phyloP scores from a whole-genome alignment of 2,329 filamentous ascomycete genomes.

The Monilinia vaccinii-corymbosi region DNA sequence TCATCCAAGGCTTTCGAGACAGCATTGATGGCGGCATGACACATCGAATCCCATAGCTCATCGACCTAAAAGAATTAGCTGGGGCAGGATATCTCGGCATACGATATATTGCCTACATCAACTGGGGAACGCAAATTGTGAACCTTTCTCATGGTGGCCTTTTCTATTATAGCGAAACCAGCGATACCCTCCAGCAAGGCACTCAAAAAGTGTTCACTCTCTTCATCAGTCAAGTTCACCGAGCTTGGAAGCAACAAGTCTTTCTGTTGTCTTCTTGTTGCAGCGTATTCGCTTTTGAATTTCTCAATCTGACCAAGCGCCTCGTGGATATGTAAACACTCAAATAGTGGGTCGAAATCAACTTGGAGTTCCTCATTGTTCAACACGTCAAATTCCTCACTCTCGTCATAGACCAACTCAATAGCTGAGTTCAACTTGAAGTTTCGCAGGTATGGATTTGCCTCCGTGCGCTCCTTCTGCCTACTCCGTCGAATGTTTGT shows the following conservation, averaged over 20 bases:
- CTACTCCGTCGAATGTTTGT: slow-evolving; percentile 78
- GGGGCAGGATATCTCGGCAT: not conserved
- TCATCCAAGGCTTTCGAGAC: slow-evolving; percentile 70
- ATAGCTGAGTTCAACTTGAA: slow-evolving; percentile 95
- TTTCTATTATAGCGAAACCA: slow-evolving; percentile 94
- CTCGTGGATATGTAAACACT: slow-evolving; percentile 93
- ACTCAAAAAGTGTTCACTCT: slow-evolving; percentile 74
- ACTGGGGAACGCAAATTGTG: slow-evolving; percentile 72
- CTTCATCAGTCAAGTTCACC: slow-evolving; percentile 70
- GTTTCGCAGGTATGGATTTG: slow-evolving; percentile 47
- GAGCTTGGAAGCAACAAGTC: slow-evolving; percentile 74
- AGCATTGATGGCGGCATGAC: slow-evolving; percentile 72
- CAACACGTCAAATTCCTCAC: slow-evolving; percentile 88
- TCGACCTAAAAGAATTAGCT: slow-evolving; percentile 57
- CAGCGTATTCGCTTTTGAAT: slow-evolving; percentile 85
- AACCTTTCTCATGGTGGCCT: slow-evolving; percentile 79
- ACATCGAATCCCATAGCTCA: slow-evolving; percentile 98
- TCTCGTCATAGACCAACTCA: slow-evolving; percentile 90
- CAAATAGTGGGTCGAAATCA: slow-evolving; percentile 88
- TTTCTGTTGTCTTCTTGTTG: slow-evolving; percentile 82
- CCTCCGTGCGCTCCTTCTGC: slow-evolving; percentile 73
- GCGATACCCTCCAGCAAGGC: slow-evolving; percentile 88
- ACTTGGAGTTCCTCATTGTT: slow-evolving; percentile 94
- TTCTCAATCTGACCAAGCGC: slow-evolving; percentile 87
- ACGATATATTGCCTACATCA: slow-evolving; percentile 51